These are phyloP conservation scores for Arthrobotrys iridis DNA, from an alignment of 2,329 filamentous ascomycete genomes.

Conservation along the genomic window DNA sequence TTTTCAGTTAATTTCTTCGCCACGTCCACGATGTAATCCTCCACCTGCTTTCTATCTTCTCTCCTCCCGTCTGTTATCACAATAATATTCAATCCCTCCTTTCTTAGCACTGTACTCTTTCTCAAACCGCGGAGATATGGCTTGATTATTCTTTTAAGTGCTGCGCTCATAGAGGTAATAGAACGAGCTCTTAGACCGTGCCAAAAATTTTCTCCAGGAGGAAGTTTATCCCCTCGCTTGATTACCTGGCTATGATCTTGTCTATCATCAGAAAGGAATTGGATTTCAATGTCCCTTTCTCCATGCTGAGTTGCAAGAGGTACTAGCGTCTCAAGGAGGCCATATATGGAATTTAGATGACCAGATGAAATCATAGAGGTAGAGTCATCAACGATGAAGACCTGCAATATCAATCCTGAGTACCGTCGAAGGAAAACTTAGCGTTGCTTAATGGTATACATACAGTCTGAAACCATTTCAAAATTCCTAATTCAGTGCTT, in stretches of 20 bases:
- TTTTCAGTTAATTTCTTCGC: constrained; percentile 1
- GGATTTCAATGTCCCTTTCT: not conserved
- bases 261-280: constrained; percentile 5
- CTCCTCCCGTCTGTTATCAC: constrained; percentile 3
- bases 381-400: constrained; percentile 14
- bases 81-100: constrained; percentile 16
- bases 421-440: too few species aligned
- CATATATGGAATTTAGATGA: not conserved
- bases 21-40: not conserved
- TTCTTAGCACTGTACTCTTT: not conserved
- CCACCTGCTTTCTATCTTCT: not conserved
- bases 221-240: not conserved
- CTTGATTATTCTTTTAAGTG: constrained; percentile 3
- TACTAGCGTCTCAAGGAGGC: not conserved
- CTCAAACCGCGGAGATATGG: not conserved
- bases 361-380: not conserved
- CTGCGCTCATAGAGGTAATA: not conserved
- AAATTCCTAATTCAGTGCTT: not conserved
- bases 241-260: not conserved
- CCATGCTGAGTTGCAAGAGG: not conserved
- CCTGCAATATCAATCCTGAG: too few species aligned
- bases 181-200: not conserved
- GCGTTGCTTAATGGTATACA: too few species aligned
- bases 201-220: not conserved
- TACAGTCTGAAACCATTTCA: not conserved